These are phyloP conservation scores for Xylariaceae sp. DNA, from an alignment of 2,329 filamentous ascomycete species.

Conservation along the genomic window DNA sequence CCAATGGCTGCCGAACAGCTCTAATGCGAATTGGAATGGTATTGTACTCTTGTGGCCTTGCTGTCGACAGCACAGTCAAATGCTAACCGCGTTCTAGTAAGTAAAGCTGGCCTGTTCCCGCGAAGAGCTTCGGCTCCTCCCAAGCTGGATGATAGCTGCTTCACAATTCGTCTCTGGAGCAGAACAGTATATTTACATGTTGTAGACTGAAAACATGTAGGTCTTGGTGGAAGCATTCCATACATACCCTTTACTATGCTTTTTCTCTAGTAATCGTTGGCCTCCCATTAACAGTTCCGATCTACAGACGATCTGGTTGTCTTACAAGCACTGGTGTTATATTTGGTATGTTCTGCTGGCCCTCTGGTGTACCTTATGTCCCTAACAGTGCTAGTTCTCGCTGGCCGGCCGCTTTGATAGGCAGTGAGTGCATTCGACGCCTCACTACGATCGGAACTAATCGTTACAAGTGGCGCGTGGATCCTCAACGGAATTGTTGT, in stretches of 20 bases:
- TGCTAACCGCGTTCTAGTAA: not conserved
- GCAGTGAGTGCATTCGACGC: constrained; percentile 29
- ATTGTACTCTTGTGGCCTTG: constrained; percentile 35
- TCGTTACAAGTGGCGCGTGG: constrained; percentile 43
- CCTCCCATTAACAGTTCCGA: not conserved
- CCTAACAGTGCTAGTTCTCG: constrained; percentile 42
- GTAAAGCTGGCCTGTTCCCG: not conserved
- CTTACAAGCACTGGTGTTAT: constrained; percentile 56
- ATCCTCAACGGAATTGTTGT: constrained; percentile 58
- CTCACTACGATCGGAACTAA: too few species aligned
- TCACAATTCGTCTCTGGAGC: too few species aligned
- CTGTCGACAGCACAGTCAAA: too few species aligned
- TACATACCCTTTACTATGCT: not conserved
- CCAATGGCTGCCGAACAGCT: constrained; percentile 46
- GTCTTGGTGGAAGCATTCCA: not conserved
- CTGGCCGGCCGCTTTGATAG: constrained; percentile 56
- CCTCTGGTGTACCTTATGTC: not conserved
- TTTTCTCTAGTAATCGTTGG: not conserved
- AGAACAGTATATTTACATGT: not conserved
- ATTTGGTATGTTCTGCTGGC: constrained; percentile 40
- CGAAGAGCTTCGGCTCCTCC: too few species aligned
- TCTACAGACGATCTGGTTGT: constrained; percentile 47
- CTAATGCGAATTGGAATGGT: constrained; percentile 54
- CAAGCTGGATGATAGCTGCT: too few species aligned
- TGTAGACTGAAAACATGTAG: not conserved